Conservation (phyloP, 352 stramenopile genomes). For the Plasmopara viticola region DNA sequence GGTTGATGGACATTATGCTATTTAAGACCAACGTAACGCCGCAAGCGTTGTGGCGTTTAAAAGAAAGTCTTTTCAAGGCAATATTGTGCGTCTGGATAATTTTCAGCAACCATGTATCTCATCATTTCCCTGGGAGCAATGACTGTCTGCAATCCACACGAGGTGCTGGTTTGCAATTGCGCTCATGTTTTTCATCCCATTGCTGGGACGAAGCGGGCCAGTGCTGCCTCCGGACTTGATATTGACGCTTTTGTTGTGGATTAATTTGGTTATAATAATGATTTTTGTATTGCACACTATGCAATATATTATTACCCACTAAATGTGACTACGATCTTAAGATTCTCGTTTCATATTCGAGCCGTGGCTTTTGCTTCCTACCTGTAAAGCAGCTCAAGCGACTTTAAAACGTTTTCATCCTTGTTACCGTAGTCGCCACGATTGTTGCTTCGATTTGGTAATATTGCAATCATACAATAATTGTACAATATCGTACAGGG, state of each 20-base stretch:
- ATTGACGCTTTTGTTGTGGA: slow-evolving; percentile 38
- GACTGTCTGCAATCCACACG: slow-evolving; percentile 54
- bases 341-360: slow-evolving; percentile 48
- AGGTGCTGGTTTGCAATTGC: slow-evolving; percentile 47
- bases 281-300: background rate
- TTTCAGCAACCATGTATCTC: slow-evolving; percentile 42
- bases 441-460: slow-evolving; percentile 52
- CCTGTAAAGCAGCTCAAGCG: slow-evolving; percentile 29
- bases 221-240: slow-evolving; percentile 51
- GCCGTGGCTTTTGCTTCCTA: slow-evolving; percentile 70
- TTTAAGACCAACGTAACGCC: slow-evolving; percentile 17
- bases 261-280: slow-evolving; percentile 39
- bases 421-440: slow-evolving; percentile 30
- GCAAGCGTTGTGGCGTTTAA: slow-evolving; percentile 40
- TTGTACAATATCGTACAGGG: background rate
- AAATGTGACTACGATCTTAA: slow-evolving; percentile 10
- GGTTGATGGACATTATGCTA: slow-evolving; percentile 34
- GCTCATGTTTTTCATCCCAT: slow-evolving; percentile 69
- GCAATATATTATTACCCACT: slow-evolving; percentile 3
- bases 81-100: slow-evolving; percentile 43
- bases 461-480: slow-evolving; percentile 1
- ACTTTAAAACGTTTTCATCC: slow-evolving; percentile 35
- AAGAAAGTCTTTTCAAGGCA: slow-evolving; percentile 60
- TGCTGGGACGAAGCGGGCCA: slow-evolving; percentile 57
- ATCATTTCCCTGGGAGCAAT: slow-evolving; percentile 40